Percentiles rank a stretch among this genome's conserved stretches.
These are phyloP conservation scores for Cubamyces sp. DNA, from an alignment of 768 basidiomycete species.

Conservation along the genomic window DNA sequence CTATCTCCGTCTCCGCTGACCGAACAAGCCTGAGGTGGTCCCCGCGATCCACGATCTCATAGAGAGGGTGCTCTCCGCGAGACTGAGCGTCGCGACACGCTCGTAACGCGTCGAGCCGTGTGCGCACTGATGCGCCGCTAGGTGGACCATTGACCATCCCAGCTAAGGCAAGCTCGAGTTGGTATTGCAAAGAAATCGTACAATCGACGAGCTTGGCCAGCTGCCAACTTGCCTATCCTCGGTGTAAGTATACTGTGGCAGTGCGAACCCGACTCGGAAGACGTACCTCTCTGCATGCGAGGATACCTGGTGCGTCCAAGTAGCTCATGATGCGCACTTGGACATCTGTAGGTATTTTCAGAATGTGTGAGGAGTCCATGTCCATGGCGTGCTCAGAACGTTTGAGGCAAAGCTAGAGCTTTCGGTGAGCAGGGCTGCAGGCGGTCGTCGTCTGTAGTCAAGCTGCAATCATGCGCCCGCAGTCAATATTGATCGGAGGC, in stretches of 20 bases:
- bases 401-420: too few species aligned
- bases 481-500: too few species aligned
- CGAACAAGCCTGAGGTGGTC: background rate
- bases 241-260: background rate
- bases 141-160: constrained; percentile 29
- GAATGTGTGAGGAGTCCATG: background rate
- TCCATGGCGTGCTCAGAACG: too few species aligned
- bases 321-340: background rate
- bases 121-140: constrained; percentile 9
- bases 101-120: constrained; percentile 1
- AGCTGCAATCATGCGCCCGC: too few species aligned
- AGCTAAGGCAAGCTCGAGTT: constrained; percentile 35
- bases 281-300: background rate
- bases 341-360: background rate
- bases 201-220: constrained; percentile 5
- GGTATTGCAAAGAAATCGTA: constrained; percentile 26
- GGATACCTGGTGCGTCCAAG: background rate
- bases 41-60: background rate
- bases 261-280: background rate
- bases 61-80: background rate
- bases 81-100: background rate
- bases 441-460: too few species aligned
- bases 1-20: background rate
- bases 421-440: too few species aligned
- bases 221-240: background rate